Evolutionary conservation across 2,329 filamentous ascomycete species (phyloP), one percentile per base, ranked within the genome.

Genomic region (Colletotrichum coccodes): DNA sequence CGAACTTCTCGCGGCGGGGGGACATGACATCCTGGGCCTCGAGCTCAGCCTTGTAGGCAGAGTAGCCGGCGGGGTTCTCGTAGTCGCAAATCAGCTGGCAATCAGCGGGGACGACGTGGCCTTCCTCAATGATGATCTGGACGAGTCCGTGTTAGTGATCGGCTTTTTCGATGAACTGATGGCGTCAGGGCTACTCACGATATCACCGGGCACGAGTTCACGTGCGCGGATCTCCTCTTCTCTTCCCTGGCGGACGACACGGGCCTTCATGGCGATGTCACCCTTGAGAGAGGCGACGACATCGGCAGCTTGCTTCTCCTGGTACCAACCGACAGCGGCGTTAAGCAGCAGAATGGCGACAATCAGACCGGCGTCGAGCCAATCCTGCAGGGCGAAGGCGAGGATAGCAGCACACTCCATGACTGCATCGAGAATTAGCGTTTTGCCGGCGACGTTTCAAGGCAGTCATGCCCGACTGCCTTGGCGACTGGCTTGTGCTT

Each of bases 241-340:
- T 70, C 84, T 82, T 70, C 91, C 91, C 77, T 92, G 86, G 76
- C 91, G 91, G 73, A 93, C 81, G 75, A 91, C 90, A 71, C 83
- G 85, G 54, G 90, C 88, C 81, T 89, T 91, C 89, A 94, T 91
- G 75, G 91, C 91, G 76, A 94, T 94, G 76, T 94, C 91, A 83
- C 91, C 91, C 85, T 93, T 93, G 71, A 94, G 83, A 71, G 85
- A 89, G 64, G 91, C 91, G 75, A 93, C 91, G 76, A 93, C 91
- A 81, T 94, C 91, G 73, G 91, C 91, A 75, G 91, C 91, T 81
- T 93, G 91, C 84, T 94, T 94, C 82, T 94, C 91, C 80, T 93
- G 91, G 80, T 94, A 93, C 89, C 91, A 94, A 84, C 91, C 91
- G 79, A 93, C 91, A 72, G 90, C 83, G 72, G 91, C 91, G 83